Percentiles rank a stretch among this genome's conserved stretches.
phyloP scores from a whole-genome alignment of 2,329 filamentous ascomycete genomes.

The Colletotrichum higginsianum region DNA sequence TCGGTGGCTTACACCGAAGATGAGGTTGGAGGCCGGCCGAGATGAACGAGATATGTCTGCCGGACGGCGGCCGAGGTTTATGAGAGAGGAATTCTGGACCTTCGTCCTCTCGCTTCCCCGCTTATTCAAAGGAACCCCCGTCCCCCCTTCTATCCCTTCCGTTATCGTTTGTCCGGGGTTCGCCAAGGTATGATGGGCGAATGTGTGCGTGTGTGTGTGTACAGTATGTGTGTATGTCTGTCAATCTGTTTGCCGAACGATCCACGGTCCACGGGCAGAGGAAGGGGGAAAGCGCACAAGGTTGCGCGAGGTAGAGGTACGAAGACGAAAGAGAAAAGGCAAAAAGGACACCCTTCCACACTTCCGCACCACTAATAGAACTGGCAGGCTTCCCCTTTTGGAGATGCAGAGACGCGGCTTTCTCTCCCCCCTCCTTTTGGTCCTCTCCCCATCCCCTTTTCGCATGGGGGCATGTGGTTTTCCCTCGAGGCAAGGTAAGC shows the following conservation, averaged over 20 bases:
- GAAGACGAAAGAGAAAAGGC: constrained; percentile 7
- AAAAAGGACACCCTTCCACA: constrained; percentile 11
- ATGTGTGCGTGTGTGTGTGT: not conserved
- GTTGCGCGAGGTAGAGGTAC: constrained; percentile 37
- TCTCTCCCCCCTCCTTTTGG: too few species aligned
- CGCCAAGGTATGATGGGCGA: constrained; percentile 22
- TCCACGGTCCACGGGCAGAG: not conserved
- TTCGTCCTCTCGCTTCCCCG: constrained; percentile 17
- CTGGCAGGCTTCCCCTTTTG: constrained; percentile 31
- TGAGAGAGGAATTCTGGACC: constrained; percentile 25
- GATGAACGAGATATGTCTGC: constrained; percentile 21
- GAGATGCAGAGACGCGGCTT: not conserved
- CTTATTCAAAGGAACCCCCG: not conserved
- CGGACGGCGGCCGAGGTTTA: constrained; percentile 39
- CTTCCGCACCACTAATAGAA: constrained; percentile 34
- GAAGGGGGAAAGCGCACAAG: not conserved
- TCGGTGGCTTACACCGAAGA: constrained; percentile 42
- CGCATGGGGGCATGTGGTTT: constrained; percentile 25
- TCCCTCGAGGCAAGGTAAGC: constrained; percentile 29
- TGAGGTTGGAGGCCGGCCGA: constrained; percentile 29
- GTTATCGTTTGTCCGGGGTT: constrained; percentile 32
- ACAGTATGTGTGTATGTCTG: not conserved
- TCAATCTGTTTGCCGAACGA: not conserved
- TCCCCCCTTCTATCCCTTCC: not conserved
- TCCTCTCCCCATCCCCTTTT: too few species aligned